These are phyloP conservation scores for Parastagonospora nodorum DNA, from an alignment of 2,329 filamentous ascomycete species.

Conservation along the genomic window DNA sequence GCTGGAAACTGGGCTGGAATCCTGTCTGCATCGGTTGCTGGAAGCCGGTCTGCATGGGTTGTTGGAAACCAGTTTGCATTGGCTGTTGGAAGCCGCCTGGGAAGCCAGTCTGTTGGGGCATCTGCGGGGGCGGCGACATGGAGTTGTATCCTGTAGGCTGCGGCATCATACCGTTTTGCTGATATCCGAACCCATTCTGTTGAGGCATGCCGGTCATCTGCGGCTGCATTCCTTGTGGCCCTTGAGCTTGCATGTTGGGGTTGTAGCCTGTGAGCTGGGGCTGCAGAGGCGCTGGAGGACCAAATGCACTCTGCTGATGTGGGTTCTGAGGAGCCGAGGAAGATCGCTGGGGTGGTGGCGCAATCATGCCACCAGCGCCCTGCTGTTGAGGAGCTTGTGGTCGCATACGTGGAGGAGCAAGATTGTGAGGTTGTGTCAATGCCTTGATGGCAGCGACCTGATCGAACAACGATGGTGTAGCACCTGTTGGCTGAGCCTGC, in stretches of 20 bases:
- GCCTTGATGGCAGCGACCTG: conserved; percentile 47
- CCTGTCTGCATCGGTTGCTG: conserved; percentile 56
- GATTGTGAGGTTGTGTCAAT: conserved; percentile 42
- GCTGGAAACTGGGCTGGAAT: conserved; percentile 52
- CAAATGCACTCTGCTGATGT: conserved; percentile 67
- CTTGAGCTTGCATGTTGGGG: conserved; percentile 67
- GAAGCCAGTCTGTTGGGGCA: conserved; percentile 44
- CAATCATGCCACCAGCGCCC: conserved; percentile 65
- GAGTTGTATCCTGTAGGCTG: conserved; percentile 46
- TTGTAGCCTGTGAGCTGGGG: conserved; percentile 80
- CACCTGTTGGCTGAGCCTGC: conserved; percentile 52
- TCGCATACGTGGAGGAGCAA: conserved; percentile 63
- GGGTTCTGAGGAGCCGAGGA: conserved; percentile 84
- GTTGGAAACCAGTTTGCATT: conserved; percentile 54
- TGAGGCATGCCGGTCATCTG: conserved; percentile 49
- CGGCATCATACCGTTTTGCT: conserved; percentile 44
- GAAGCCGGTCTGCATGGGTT: conserved; percentile 49
- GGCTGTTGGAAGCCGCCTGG: conserved; percentile 50
- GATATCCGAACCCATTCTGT: conserved; percentile 40
- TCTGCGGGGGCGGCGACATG: conserved; percentile 41
- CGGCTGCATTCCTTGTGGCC: conserved; percentile 60
- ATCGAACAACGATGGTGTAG: conserved; percentile 43
- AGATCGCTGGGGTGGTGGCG: conserved; percentile 79
- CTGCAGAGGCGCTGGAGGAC: conserved; percentile 72
- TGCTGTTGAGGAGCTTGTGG: conserved; percentile 72